Evolutionary conservation across 805 yeast species (phyloP).

Genomic region (Teunomyces tritomae): DNA sequence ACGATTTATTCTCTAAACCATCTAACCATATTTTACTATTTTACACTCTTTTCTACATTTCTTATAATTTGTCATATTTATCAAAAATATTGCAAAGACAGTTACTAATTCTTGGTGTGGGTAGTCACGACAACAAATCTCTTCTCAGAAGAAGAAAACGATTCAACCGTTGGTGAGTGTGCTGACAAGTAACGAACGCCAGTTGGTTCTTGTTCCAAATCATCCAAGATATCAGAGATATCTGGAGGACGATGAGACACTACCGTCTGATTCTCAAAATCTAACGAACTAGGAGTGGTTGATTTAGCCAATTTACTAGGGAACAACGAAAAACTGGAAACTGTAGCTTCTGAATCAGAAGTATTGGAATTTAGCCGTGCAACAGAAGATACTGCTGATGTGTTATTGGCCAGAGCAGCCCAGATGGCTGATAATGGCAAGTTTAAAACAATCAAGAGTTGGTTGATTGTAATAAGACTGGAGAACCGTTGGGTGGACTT

Average conservation of each 20-base stretch:
- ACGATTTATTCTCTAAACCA: no score
- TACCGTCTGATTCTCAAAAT: neutral
- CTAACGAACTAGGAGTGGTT: slow-evolving; percentile 3
- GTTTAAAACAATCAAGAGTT: slow-evolving; percentile 64
- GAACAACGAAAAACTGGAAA: slow-evolving; percentile 7
- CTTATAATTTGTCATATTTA: neutral
- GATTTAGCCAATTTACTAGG: slow-evolving; percentile 11
- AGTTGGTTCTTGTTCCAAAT: neutral
- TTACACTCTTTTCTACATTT: neutral
- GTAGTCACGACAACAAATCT: slow-evolving; percentile 8
- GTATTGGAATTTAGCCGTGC: neutral
- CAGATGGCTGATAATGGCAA: slow-evolving; percentile 85
- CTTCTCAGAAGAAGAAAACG: slow-evolving; percentile 3
- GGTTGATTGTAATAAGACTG: slow-evolving; percentile 50
- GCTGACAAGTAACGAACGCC: neutral
- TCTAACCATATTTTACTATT: neutral
- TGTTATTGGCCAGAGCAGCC: slow-evolving; percentile 70
- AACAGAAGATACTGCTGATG: slow-evolving; percentile 15
- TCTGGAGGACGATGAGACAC: neutral
- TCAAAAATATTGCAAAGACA: neutral
- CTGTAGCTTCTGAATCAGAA: neutral
- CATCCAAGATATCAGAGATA: neutral
- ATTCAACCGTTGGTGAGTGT: neutral
- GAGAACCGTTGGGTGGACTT: slow-evolving; percentile 24
- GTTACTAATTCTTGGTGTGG: slow-evolving; percentile 6